Evolutionary conservation across 2,329 filamentous ascomycete species (phyloP), one percentile per base, ranked within the genome.

Genomic region (Penicillium sp.): DNA sequence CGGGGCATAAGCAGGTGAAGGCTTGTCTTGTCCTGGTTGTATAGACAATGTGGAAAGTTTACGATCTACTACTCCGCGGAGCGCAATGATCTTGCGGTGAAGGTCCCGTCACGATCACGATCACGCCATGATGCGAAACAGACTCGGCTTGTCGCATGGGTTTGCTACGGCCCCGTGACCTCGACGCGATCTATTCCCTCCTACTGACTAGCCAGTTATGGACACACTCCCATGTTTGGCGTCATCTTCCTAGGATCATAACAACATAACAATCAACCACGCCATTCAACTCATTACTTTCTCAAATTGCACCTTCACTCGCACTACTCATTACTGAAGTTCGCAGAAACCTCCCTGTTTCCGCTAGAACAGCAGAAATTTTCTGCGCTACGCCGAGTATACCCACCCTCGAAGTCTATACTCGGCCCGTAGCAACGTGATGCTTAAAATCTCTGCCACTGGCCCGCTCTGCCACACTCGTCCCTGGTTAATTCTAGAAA

Each of bases 1-100:
- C 55, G 59, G 62, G 62, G 59, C 31, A 34, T 13, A 10, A 10
- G 31, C 29, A 16, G n/a, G n/a, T n/a, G n/a, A n/a, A n/a, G n/a
- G n/a, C n/a, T n/a, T n/a, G n/a, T n/a, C n/a, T n/a, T 20, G n/a
- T 31, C 14, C 10, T 10, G 8, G 2, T 18, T 16, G 31, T 18
- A 14, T 32, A 23, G 29, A 18, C 9, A 27, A 18, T 3, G 11
- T n/a, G 20, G 23, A 35, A 47, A 36, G n/a, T 40, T 39, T 26
- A 27, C 34, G 42, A 40, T 40, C 20, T 28, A 32, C 13, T 6
- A 10, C 27, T 26, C 13, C 13, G 14, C 16, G 20, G 40, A 47
- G 40, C n/a, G 24, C 37, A 9, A 28, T 14, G 20, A 23, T 36
- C 18, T 23, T 47, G 40, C 40, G 43, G 47, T 50, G 44, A 46